phyloP scores from a whole-genome alignment of 176 grass and related monocot species.

The Juncus effusus region DNA sequence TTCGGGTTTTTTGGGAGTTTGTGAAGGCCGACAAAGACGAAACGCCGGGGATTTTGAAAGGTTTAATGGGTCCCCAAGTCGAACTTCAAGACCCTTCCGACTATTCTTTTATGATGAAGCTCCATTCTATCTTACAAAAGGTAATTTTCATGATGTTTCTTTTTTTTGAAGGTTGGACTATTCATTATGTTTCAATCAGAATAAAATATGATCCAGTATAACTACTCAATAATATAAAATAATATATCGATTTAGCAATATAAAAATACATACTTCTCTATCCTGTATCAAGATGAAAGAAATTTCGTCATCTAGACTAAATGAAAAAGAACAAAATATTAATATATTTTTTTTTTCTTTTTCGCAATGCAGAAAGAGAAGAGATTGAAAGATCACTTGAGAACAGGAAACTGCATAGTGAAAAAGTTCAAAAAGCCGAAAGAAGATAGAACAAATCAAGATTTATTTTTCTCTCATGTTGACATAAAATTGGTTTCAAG shows the following conservation, averaged over 20 bases:
- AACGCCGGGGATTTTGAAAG: conserved; percentile 51
- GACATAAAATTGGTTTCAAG: conserved; percentile 69
- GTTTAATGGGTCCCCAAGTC: conserved; percentile 45
- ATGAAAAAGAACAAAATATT: not conserved
- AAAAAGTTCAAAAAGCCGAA: conserved; percentile 98
- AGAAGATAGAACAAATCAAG: conserved; percentile 74
- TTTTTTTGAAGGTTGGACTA: too few species aligned
- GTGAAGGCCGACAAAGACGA: conserved; percentile 79
- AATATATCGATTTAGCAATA: not conserved
- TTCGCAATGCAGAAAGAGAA: conserved; percentile 64
- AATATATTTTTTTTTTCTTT: not conserved
- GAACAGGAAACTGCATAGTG: conserved; percentile 83
- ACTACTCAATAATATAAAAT: not conserved
- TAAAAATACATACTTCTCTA: not conserved
- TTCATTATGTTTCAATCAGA: too few species aligned
- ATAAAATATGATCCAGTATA: too few species aligned
- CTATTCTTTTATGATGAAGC: conserved; percentile 52
- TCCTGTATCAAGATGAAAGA: not conserved
- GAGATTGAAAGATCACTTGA: conserved; percentile 77
- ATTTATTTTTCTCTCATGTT: conserved; percentile 89
- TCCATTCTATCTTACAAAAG: conserved; percentile 74
- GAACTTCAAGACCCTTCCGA: conserved; percentile 68
- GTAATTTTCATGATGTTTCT: conserved; percentile 22
- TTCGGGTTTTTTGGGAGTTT: conserved; percentile 82
- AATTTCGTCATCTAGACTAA: not conserved